Percentiles rank a stretch among this genome's conserved stretches.
phyloP scores from a whole-genome alignment of 345 rosid species.

The Salix brachista region DNA sequence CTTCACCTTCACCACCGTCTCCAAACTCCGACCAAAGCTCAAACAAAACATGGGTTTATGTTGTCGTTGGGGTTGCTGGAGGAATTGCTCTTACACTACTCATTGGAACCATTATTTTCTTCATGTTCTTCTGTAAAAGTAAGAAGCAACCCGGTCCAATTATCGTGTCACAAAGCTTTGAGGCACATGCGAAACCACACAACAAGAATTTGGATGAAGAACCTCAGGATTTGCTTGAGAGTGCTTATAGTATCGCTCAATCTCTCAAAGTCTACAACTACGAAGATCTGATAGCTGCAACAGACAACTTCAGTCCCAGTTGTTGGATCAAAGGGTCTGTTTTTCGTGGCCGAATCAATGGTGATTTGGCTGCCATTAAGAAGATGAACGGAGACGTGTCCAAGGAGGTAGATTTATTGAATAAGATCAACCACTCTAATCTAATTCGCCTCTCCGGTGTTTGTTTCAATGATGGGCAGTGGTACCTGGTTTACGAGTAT shows the following conservation, averaged over 20 bases:
- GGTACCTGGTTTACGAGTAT: slow-evolving; percentile 75
- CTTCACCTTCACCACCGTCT: slow-evolving; percentile 24
- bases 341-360: slow-evolving; percentile 54
- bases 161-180: slow-evolving; percentile 24
- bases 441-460: slow-evolving; percentile 68
- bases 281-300: slow-evolving; percentile 57
- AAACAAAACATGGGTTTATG: slow-evolving; percentile 55
- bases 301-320: slow-evolving; percentile 53
- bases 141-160: slow-evolving; percentile 20
- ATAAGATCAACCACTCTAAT: slow-evolving; percentile 62
- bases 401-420: slow-evolving; percentile 56
- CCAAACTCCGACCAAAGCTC: slow-evolving; percentile 23
- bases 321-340: slow-evolving; percentile 54
- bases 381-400: slow-evolving; percentile 62
- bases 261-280: slow-evolving; percentile 57
- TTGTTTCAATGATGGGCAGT: slow-evolving; percentile 56
- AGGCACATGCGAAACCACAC: slow-evolving; percentile 33
- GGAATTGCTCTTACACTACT: slow-evolving; percentile 37
- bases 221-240: slow-evolving; percentile 36
- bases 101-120: slow-evolving; percentile 32
- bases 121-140: slow-evolving; percentile 16
- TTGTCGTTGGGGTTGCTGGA: slow-evolving; percentile 40
- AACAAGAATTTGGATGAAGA: slow-evolving; percentile 39
- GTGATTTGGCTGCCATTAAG: slow-evolving; percentile 73
- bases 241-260: slow-evolving; percentile 45